phyloP scores from a whole-genome alignment of 1,139 yeast species.

The Pneumocystis oryctolagi region DNA sequence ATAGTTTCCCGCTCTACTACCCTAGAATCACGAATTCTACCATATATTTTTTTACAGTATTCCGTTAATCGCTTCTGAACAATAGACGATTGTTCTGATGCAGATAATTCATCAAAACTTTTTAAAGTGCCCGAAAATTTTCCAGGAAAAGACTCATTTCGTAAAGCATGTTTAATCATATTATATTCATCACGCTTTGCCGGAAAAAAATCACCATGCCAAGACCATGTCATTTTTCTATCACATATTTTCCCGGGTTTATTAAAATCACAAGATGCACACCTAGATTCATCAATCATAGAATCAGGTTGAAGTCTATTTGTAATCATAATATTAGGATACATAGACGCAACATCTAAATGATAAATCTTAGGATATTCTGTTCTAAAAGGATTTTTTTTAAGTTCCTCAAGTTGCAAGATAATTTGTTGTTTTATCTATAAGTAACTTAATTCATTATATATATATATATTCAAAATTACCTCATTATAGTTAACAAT shows the following conservation, averaged over 20 bases:
- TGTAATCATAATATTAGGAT: slow-evolving; percentile 96
- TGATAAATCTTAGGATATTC: slow-evolving; percentile 87
- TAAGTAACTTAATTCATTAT: neutral
- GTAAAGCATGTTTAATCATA: slow-evolving; percentile 73
- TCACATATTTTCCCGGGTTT: slow-evolving; percentile 91
- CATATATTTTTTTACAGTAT: slow-evolving; percentile 73
- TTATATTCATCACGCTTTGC: slow-evolving; percentile 83
- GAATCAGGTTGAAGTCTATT: slow-evolving; percentile 96
- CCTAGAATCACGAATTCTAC: slow-evolving; percentile 64
- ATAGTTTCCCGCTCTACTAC: slow-evolving; percentile 83
- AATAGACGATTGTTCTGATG: slow-evolving; percentile 60
- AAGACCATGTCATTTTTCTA: slow-evolving; percentile 83
- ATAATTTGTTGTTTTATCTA: slow-evolving; percentile 37
- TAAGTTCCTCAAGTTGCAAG: slow-evolving; percentile 40
- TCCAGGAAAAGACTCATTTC: slow-evolving; percentile 58
- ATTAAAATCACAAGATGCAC: slow-evolving; percentile 95
- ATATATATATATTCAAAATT: neutral
- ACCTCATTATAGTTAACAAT: slow-evolving; percentile 69
- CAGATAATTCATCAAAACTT: slow-evolving; percentile 58
- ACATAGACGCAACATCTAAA: slow-evolving; percentile 98
- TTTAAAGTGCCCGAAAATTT: slow-evolving; percentile 36
- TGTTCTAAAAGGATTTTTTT: slow-evolving; percentile 44
- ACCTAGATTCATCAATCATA: slow-evolving; percentile 85
- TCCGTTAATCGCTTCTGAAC: slow-evolving; percentile 72
- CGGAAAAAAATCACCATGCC: slow-evolving; percentile 96